Conservation (phyloP, 2,329 filamentous ascomycete genomes). For the Tympanopsis confertula region DNA sequence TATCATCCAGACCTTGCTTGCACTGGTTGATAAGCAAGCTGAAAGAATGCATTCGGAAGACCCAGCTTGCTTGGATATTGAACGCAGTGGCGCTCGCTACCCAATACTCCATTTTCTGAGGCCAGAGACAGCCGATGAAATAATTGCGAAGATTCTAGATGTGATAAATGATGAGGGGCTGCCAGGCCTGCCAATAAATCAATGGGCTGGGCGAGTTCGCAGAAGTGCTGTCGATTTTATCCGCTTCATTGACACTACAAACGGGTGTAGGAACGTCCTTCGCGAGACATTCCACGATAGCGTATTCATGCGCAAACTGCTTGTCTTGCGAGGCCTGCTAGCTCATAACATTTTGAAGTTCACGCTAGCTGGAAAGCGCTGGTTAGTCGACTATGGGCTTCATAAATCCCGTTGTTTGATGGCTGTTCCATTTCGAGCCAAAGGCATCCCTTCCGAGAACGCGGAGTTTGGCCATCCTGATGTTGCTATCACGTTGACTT, state of each 20-base stretch:
- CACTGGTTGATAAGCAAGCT: conserved; percentile 18
- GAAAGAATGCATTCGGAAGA: no score
- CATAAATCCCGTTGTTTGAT: conserved; percentile 32
- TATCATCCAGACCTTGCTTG: conserved; percentile 38
- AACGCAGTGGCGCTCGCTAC: no score
- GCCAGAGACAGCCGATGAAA: conserved; percentile 12
- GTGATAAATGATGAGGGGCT: no score
- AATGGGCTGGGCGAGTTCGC: conserved; percentile 16
- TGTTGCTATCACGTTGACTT: conserved; percentile 41
- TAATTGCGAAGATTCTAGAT: conserved; percentile 17
- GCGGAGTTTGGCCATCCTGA: conserved; percentile 55
- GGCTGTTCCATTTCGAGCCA: conserved; percentile 47
- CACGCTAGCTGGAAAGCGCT: conserved; percentile 42
- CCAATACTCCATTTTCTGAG: no score
- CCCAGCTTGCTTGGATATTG: no score
- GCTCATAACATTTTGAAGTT: conserved; percentile 41
- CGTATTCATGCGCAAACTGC: conserved; percentile 29
- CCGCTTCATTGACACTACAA: no score
- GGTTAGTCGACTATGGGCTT: conserved; percentile 53
- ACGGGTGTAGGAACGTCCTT: no score
- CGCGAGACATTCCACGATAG: no score
- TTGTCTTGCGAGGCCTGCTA: conserved; percentile 43
- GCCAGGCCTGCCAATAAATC: conserved; percentile 26
- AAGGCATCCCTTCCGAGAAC: conserved; percentile 39
- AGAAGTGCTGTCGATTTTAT: conserved; percentile 23